Evolutionary conservation across 441 rosid species (phyloP), one percentile per base, ranked within the genome.

Genomic region (Croton setiger): DNA sequence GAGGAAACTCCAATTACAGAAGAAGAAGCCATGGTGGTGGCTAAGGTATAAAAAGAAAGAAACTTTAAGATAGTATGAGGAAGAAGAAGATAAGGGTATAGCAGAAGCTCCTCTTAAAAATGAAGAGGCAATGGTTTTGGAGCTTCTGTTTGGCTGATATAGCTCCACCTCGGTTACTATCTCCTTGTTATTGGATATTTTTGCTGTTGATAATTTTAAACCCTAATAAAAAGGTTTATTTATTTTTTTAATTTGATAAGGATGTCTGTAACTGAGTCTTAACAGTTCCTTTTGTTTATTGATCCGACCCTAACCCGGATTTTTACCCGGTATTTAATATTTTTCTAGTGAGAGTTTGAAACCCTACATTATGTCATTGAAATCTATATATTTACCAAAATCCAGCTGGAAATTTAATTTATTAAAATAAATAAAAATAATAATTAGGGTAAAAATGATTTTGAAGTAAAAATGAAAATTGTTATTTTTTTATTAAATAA

Each of bases 1-100:
- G 92, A 84, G 20, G 80, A 85, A 18, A 85, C 82, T 53, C 90
- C 92, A 7, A 83, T 39, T 47, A 81, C 79, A 7, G 73, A 71
- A 67, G 79, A 67, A 64, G 91, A 85, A 41, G 89, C 86, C 96
- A 87, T 87, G 53, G 9, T 27, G 31, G 31, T 27, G 31, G 3
- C 4, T 1, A 9, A 8, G 2, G 45, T 5, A 20, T 7, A 17
- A 7, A 60, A 44, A n/a, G 53, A 36, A 57, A 49, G 75, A 8
- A 13, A 11, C 14, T 1, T 53, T 53, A n/a, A 5, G 60, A 44
- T 14, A 56, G 47, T 37, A 9, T 0, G 14, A 60, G 7, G 39
- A 14, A 60, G 55, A 45, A 53, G 13, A 64, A 27, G 58, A 49
- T 49, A 64, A 64, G 44, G 47, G 11, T 11, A 13, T n/a, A 15